Conservation (phyloP, 805 yeast species). For the Saturnispora halmiae region DNA sequence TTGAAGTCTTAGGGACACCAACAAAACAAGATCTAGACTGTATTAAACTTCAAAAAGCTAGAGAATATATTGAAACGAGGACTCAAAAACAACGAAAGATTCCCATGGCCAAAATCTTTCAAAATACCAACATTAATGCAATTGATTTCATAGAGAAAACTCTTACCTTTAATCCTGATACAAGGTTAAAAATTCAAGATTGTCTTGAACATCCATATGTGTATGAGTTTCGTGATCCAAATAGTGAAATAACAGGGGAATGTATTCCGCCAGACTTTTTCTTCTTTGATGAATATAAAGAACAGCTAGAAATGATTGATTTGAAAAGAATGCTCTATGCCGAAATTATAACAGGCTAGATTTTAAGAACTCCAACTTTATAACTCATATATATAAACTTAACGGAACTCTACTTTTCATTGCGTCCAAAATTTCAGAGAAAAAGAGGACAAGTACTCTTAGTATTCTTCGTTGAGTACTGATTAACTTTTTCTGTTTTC, state of each 20-base stretch:
- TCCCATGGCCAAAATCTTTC: slow-evolving; percentile 42
- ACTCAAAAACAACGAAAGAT: slow-evolving; percentile 40
- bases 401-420: too few relatives aligned
- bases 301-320: slow-evolving; percentile 40
- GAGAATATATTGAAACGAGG: slow-evolving; percentile 59
- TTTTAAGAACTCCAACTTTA: too few relatives aligned
- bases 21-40: slow-evolving; percentile 62
- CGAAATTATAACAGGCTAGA: slow-evolving; percentile 35
- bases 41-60: slow-evolving; percentile 65
- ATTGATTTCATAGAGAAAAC: slow-evolving; percentile 60
- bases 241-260: slow-evolving; percentile 55
- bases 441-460: too few relatives aligned
- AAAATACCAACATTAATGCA: slow-evolving; percentile 40
- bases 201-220: slow-evolving; percentile 80
- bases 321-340: slow-evolving; percentile 44
- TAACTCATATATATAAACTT: too few relatives aligned
- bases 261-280: slow-evolving; percentile 49
- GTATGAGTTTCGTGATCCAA: slow-evolving; percentile 56
- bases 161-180: slow-evolving; percentile 72
- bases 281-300: slow-evolving; percentile 45
- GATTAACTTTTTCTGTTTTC: too few relatives aligned
- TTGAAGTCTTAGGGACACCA: slow-evolving; percentile 68
- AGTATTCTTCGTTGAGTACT: too few relatives aligned
- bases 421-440: too few relatives aligned
- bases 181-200: slow-evolving; percentile 72